A percentile compares a stretch with the other conserved stretches of the same genome.
These are phyloP conservation scores for Pseudozyma tsukubaensis DNA, from an alignment of 1,284 basidiomycete genomes.

Conservation along the genomic window DNA sequence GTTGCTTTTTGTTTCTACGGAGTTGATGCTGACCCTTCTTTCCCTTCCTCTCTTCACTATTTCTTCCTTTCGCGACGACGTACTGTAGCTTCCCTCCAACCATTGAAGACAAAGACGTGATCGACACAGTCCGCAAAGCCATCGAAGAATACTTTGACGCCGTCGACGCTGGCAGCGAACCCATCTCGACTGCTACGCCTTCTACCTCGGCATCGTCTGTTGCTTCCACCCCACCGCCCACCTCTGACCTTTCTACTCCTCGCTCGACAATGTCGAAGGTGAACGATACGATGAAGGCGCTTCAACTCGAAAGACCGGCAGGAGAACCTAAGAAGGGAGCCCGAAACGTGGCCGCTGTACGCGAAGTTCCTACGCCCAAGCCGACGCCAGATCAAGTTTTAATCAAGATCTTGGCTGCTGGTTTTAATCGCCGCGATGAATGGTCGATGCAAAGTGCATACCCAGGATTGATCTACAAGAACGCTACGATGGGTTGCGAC, in stretches of 20 bases:
- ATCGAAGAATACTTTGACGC: constrained; percentile 54
- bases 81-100: constrained; percentile 49
- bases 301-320: constrained; percentile 53
- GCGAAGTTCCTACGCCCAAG: constrained; percentile 46
- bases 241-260: not conserved
- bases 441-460: constrained; percentile 79
- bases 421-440: constrained; percentile 85
- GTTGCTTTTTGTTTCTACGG: too few species aligned
- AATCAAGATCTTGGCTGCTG: constrained; percentile 72
- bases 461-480: constrained; percentile 76
- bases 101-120: constrained; percentile 54
- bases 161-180: constrained; percentile 13
- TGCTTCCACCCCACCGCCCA: not conserved
- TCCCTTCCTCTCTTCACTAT: not conserved
- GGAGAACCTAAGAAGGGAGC: constrained; percentile 49
- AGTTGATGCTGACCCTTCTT: constrained; percentile 5
- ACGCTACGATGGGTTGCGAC: constrained; percentile 77
- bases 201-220: not conserved
- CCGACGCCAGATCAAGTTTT: constrained; percentile 46
- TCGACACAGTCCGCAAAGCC: constrained; percentile 40
- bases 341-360: constrained; percentile 48
- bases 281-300: constrained; percentile 49
- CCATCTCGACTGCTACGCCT: not conserved
- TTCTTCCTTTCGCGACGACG: too few species aligned
- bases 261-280: constrained; percentile 4